phyloP scores from a whole-genome alignment of 305 asterid species.

The Fraxinus velutina region DNA sequence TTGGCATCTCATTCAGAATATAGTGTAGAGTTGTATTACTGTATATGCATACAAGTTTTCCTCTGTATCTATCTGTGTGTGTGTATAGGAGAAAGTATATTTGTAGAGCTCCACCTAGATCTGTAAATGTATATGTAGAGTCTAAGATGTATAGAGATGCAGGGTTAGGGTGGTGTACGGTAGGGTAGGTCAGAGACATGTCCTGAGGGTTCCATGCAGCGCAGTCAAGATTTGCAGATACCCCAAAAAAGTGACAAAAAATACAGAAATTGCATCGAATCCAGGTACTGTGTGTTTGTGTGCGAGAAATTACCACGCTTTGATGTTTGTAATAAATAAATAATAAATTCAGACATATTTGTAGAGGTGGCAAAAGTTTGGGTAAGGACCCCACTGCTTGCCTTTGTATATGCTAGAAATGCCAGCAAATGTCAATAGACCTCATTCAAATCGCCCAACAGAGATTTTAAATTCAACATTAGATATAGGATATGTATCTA shows the following conservation, averaged over 20 bases:
- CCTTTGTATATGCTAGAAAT: background rate
- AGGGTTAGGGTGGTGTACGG: background rate
- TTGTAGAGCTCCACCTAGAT: background rate
- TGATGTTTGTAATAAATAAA: background rate
- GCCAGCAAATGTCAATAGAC: background rate
- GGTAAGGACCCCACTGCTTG: background rate
- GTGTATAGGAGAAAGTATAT: slow-evolving; percentile 8
- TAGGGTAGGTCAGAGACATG: background rate
- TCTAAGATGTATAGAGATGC: slow-evolving; percentile 2
- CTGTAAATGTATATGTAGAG: background rate
- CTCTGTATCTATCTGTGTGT: background rate
- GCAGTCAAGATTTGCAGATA: background rate
- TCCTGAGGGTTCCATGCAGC: background rate
- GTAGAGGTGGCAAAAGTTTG: background rate
- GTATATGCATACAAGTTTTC: background rate
- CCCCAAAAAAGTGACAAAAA: background rate
- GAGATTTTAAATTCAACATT: background rate
- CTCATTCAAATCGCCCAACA: background rate
- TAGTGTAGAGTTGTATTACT: background rate
- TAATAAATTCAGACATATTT: background rate
- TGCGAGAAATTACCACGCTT: background rate
- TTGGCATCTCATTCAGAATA: background rate
- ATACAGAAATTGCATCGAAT: slow-evolving; percentile 1
- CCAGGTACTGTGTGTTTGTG: background rate
- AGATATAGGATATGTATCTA: background rate